Evolutionary conservation across 352 stramenopile species (phyloP).

Genomic region (Globisporangium canariense): DNA sequence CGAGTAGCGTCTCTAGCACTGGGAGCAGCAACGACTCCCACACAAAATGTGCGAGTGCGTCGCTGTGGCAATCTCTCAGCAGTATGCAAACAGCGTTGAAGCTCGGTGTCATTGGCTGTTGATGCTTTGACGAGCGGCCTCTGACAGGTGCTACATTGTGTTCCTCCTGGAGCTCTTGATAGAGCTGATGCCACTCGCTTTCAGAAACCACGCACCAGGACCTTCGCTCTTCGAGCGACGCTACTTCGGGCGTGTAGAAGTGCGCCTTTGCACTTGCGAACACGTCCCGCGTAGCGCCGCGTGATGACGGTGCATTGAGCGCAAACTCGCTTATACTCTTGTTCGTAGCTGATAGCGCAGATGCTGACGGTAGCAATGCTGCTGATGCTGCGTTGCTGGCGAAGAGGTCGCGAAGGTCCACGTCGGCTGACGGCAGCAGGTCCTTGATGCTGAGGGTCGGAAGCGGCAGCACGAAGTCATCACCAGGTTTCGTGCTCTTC

Average conservation of each 20-base stretch:
- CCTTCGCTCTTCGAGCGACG: constrained; percentile 18
- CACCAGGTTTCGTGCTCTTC: constrained; percentile 25
- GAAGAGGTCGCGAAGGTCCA: constrained; percentile 23
- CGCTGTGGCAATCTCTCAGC: constrained; percentile 39
- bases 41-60: constrained; percentile 40
- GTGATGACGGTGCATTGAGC: not conserved
- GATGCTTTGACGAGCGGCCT: not conserved
- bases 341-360: not conserved
- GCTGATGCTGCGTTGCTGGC: not conserved
- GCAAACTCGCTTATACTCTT: not conserved
- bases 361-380: not conserved
- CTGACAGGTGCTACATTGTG: not conserved
- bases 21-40: constrained; percentile 47
- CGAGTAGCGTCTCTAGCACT: constrained; percentile 19
- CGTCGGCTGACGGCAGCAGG: constrained; percentile 26
- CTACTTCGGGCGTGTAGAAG: constrained; percentile 26
- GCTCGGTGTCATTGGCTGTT: constrained; percentile 10
- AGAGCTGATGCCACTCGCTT: constrained; percentile 40
- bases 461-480: constrained; percentile 51
- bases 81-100: constrained; percentile 28
- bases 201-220: constrained; percentile 36
- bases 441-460: constrained; percentile 34
- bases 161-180: constrained; percentile 17
- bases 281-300: not conserved
- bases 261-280: constrained; percentile 24